Conservation (phyloP, 371 early-diverging fungal genomes). For the Gilbertella persicaria region DNA sequence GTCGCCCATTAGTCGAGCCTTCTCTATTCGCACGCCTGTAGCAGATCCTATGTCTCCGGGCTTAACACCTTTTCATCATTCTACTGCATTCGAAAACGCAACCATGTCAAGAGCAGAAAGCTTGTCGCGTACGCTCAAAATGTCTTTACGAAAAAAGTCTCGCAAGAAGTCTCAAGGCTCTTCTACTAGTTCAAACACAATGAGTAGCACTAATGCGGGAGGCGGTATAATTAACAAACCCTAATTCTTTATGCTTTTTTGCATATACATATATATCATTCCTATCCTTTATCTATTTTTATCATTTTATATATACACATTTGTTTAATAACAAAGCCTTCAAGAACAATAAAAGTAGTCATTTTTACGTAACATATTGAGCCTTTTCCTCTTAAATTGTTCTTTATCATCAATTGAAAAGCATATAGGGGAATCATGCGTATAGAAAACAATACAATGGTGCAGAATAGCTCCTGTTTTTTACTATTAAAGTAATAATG, state of each 20-base stretch:
- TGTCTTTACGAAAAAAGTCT: slow-evolving; percentile 46
- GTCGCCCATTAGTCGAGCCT: slow-evolving; percentile 40
- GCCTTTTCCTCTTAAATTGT: too few relatives aligned
- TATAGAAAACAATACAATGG: too few relatives aligned
- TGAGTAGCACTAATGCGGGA: not conserved
- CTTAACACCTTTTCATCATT: slow-evolving; percentile 3
- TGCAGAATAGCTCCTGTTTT: too few relatives aligned
- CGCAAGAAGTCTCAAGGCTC: slow-evolving; percentile 30
- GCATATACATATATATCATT: too few relatives aligned
- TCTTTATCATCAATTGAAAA: too few relatives aligned
- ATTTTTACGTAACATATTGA: too few relatives aligned
- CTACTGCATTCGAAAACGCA: slow-evolving; percentile 24
- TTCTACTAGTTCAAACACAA: not conserved
- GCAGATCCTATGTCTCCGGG: slow-evolving; percentile 8
- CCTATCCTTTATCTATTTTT: too few relatives aligned
- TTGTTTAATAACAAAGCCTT: too few relatives aligned
- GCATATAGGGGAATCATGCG: too few relatives aligned
- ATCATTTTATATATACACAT: too few relatives aligned
- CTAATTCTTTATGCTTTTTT: not conserved
- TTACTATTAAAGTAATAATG: too few relatives aligned
- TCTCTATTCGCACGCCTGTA: slow-evolving; percentile 31
- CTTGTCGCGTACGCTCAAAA: slow-evolving; percentile 46
- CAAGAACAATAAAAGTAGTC: too few relatives aligned
- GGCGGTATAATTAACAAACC: not conserved
- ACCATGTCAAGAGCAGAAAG: slow-evolving; percentile 46